Base-by-base conservation (phyloP, 768 basidiomycete genomes). In the Crucibulum laeve region DNA sequence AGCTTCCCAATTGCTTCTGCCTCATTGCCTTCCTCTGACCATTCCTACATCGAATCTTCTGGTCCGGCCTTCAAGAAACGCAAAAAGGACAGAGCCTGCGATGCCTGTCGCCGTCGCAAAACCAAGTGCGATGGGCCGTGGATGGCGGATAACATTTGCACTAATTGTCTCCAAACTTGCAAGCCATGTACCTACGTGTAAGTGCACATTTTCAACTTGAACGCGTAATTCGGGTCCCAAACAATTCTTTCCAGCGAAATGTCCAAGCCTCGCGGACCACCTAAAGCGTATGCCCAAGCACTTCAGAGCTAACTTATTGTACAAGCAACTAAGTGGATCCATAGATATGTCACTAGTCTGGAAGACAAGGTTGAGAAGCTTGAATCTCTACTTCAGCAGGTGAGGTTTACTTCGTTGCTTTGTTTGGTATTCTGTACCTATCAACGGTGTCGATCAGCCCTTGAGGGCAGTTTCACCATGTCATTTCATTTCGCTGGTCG, bases 251-350 rank as follows among this genome's bases (percentile, higher is more conserved):
- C 10, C 42, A 82, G 80, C n/a, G 82, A 83, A 57, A 68, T 67
- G 1, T 83, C 82, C 3, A 77, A 78, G 49, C 81, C 81, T 45
- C 71, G 82, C 42, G 80, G 80, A 0, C 82, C 82, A 18, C 77
- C 82, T 4, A 84, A 84, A 62, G 80, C 77, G 79, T 84, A 47
- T 53, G 81, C 70, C 11, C 34, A 40, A 11, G 40, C 40, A 34
- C 13, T 35, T 44, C 36, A 40, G 15, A 35, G 26, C 36, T 19
- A n/a, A n/a, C 24, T 11, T 25, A 32, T 33, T 24, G 39, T 13
- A 40, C 23, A n/a, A 25, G 8, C 21, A 42, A 15, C 18, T n/a
- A 1, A 25, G 14, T 32, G 33, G 18, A 25, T 15, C 42, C 24
- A 21, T 43, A 82, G 79, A 24, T 82, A 82, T 62, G 64, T 83